phyloP scores from a whole-genome alignment of 495 filamentous ascomycete species.

The Penicillium silybi region DNA sequence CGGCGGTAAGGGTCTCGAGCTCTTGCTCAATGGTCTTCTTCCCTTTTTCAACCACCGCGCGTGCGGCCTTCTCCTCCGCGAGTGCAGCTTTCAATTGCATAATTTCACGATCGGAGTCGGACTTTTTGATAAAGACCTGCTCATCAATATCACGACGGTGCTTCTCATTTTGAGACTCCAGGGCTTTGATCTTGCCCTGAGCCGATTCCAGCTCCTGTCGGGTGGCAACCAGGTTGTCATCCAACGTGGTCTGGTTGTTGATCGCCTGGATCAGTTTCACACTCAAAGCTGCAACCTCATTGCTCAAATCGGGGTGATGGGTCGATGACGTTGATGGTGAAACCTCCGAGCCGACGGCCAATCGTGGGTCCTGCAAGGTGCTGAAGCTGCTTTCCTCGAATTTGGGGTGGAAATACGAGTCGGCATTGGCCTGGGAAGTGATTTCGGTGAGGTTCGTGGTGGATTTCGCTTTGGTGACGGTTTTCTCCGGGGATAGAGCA shows the following conservation, averaged over 20 bases:
- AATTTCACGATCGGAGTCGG: constrained; percentile 66
- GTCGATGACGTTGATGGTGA: constrained; percentile 39
- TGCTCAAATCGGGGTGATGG: constrained; percentile 73
- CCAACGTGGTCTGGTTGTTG: constrained; percentile 90
- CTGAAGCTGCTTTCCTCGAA: constrained; percentile 42
- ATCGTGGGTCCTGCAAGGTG: constrained; percentile 50
- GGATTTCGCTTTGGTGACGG: constrained; percentile 42
- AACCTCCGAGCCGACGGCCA: constrained; percentile 30
- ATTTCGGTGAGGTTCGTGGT: constrained; percentile 38
- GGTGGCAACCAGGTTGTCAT: constrained; percentile 79
- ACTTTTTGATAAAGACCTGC: constrained; percentile 65
- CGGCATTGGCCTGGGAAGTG: constrained; percentile 6
- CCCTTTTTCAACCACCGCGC: constrained; percentile 60
- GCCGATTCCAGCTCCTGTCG: constrained; percentile 80
- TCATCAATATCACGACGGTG: constrained; percentile 68
- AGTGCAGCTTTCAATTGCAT: constrained; percentile 64
- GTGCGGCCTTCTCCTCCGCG: constrained; percentile 56
- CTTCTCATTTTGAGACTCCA: constrained; percentile 66
- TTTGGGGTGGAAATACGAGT: not conserved
- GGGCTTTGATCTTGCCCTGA: constrained; percentile 57
- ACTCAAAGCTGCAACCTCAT: constrained; percentile 85
- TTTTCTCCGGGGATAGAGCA: constrained; percentile 36
- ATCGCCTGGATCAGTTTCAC: constrained; percentile 96
- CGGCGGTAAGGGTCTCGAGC: constrained; percentile 82
- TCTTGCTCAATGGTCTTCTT: constrained; percentile 76